Conservation (phyloP, 306 rosid species). For the Cucumis cinereus region DNA sequence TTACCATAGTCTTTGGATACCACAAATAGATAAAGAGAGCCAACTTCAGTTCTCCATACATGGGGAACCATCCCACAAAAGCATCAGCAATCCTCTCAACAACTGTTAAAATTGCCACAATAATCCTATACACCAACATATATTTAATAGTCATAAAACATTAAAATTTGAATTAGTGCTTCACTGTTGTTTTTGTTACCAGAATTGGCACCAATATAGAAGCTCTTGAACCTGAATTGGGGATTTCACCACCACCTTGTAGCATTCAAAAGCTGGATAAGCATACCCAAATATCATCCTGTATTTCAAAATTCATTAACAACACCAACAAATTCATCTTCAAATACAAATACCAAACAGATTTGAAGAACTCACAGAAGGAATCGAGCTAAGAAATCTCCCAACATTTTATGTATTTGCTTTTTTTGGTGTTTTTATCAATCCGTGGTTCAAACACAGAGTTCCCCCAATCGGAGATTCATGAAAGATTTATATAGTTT, state of each 20-base stretch:
- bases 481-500: too few relatives aligned
- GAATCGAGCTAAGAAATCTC: neutral
- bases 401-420: neutral
- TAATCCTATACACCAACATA: constrained; percentile 19
- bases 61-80: constrained; percentile 64
- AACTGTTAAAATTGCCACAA: constrained; percentile 53
- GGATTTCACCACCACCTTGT: constrained; percentile 53
- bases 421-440: too few relatives aligned
- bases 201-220: constrained; percentile 87
- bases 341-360: neutral
- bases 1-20: constrained; percentile 68
- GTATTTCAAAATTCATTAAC: too few relatives aligned
- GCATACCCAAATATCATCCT: neutral
- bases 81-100: constrained; percentile 56
- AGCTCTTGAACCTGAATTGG: constrained; percentile 52
- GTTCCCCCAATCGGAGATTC: too few relatives aligned
- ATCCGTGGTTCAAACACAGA: too few relatives aligned
- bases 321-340: neutral
- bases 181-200: too few relatives aligned
- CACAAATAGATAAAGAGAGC: constrained; percentile 58
- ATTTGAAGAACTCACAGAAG: neutral
- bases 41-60: constrained; percentile 75
- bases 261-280: constrained; percentile 38
- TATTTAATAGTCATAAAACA: neutral
- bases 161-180: too few relatives aligned